Percentiles rank a stretch among this genome's conserved stretches.
Evolutionary conservation across 2,329 filamentous ascomycete species (phyloP).

Genomic region (Blumeria graminis): DNA sequence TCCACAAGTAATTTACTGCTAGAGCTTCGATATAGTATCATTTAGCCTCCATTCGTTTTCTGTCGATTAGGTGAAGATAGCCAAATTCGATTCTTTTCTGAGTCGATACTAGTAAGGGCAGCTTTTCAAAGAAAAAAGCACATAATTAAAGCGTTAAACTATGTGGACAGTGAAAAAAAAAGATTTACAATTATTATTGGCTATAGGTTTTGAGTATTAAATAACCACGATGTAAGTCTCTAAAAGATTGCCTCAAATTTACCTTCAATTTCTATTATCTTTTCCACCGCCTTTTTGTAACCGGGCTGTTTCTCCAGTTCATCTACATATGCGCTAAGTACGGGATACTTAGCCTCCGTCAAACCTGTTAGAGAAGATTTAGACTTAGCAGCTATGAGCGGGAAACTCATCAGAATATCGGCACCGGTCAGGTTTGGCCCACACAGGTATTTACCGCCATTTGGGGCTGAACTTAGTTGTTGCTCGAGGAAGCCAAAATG

Average conservation of each 20-base stretch:
- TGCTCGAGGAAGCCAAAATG: conserved; percentile 26
- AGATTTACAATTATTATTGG: too few species aligned
- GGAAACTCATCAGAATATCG: conserved; percentile 28
- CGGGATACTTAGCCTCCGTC: conserved; percentile 21
- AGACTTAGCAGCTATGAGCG: conserved; percentile 20
- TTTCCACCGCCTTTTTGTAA: conserved; percentile 23
- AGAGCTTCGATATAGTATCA: too few species aligned
- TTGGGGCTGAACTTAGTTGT: conserved; percentile 22
- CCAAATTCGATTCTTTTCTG: too few species aligned
- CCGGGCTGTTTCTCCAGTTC: conserved; percentile 19
- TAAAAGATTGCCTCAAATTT: conserved; percentile 11
- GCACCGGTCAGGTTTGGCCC: conserved; percentile 23
- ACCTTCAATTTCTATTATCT: conserved; percentile 21
- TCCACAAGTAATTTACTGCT: too few species aligned
- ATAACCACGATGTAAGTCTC: not conserved
- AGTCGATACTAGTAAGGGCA: too few species aligned
- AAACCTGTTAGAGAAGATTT: conserved; percentile 10
- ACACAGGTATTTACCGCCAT: conserved; percentile 25
- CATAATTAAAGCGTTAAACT: too few species aligned
- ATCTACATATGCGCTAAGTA: conserved; percentile 21
- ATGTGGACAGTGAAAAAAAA: too few species aligned
- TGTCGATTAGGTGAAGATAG: too few species aligned
- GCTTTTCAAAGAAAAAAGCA: too few species aligned
- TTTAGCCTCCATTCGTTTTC: too few species aligned
- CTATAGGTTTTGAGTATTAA: too few species aligned